Base-by-base conservation (phyloP, 345 rosid genomes). In the Pugionium cornutum region DNA sequence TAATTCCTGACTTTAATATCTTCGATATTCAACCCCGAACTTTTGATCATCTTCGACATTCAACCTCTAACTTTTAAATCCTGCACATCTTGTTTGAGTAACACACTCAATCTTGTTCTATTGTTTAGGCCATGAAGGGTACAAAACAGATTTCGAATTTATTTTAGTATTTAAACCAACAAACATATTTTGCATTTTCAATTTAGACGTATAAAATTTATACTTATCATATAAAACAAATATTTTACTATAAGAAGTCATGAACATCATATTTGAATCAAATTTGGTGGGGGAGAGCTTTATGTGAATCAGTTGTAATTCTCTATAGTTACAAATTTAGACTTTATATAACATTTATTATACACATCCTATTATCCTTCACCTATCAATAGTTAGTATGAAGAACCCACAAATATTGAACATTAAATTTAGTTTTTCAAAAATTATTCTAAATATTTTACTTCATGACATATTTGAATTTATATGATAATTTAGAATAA, bases 251-350 rank as follows among this genome's bases (percentile, higher is more conserved):
- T 18, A 18, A 18, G 18, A 18, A 53, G n/a, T 11, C 57, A 33
- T 33, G 6, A 32, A 11, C 40, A n/a, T 54, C 29, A 36, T 25
- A 25, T 3, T 4, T 8, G 6, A 18, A 18, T 18, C 18, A 18
- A 18, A 18, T 18, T 18, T 18, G 18, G 18, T 18, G 18, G 18
- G 18, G 18, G 18, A 18, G 18, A 18, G 18, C 0, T 2, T 62
- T 57, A 56, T 28, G 69, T 47, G 69, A 54, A 45, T 61, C 33
- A 30, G 29, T 10, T 49, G 40, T 33, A 37, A 42, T 62, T 36
- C 7, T 27, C 67, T 34, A 9, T 28, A 39, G 49, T 7, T 44
- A 9, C 56, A 59, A 41, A 18, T 50, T 34, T 60, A 59, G 73
- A 69, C 67, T 69, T 60, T 42, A 53, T 27, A 18, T 31, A 0